A percentile compares a stretch with the other conserved stretches of the same genome.
Conservation (phyloP, 805 yeast genomes). For the Blastobotrys americana region DNA sequence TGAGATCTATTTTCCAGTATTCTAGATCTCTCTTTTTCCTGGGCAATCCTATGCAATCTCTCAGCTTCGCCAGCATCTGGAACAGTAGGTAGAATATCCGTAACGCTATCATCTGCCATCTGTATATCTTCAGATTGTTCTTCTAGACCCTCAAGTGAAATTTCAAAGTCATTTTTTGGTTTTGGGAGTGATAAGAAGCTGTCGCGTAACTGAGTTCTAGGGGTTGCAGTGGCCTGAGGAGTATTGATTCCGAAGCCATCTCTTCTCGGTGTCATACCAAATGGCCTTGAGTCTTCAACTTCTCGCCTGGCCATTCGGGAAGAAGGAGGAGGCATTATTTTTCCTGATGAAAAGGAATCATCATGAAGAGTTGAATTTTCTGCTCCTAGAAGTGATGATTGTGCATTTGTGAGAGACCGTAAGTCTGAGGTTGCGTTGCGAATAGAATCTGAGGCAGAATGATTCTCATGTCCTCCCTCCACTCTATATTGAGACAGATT, state of each 20-base stretch:
- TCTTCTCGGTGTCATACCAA: constrained; percentile 13
- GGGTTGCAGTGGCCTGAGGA: constrained; percentile 15
- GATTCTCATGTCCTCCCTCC: not conserved
- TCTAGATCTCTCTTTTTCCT: constrained; percentile 17
- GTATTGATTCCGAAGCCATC: constrained; percentile 20
- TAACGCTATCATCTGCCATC: too few species aligned
- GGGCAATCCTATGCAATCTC: constrained; percentile 16
- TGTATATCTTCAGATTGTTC: constrained; percentile 12
- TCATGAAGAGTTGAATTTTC: constrained; percentile 20
- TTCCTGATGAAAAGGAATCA: not conserved
- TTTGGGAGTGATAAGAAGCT: constrained; percentile 29
- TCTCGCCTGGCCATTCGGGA: too few species aligned
- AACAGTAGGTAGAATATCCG: constrained; percentile 12
- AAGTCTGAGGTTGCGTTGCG: constrained; percentile 32
- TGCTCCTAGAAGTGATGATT: constrained; percentile 33
- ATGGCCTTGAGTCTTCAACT: too few species aligned
- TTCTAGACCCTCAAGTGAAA: constrained; percentile 17
- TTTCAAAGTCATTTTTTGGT: constrained; percentile 35
- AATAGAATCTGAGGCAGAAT: constrained; percentile 31
- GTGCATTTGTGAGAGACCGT: constrained; percentile 27
- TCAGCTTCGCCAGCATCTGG: constrained; percentile 30
- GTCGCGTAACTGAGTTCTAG: constrained; percentile 14
- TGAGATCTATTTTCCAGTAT: constrained; percentile 38
- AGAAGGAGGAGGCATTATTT: constrained; percentile 3
- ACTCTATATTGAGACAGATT: not conserved